Conservation (phyloP, 106 monocot genomes). For the Agapanthus africanus region DNA sequence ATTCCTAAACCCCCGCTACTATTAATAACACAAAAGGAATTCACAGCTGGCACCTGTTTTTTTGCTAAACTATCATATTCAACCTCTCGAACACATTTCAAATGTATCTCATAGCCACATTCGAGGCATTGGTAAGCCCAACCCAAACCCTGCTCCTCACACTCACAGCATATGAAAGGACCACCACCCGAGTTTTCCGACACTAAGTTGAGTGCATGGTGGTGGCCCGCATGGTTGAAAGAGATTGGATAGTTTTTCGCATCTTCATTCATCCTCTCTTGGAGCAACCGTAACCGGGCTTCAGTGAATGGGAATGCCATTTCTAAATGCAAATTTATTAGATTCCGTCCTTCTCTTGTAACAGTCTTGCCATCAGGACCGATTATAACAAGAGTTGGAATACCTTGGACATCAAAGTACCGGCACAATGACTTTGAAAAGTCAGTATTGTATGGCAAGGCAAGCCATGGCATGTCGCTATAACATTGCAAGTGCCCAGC, state of each 20-base stretch:
- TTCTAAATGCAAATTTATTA: conserved; percentile 45
- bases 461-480: conserved; percentile 54
- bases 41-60: too few relatives aligned
- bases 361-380: conserved; percentile 50
- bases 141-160: conserved; percentile 51
- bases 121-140: conserved; percentile 58
- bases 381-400: conserved; percentile 34
- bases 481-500: conserved; percentile 21
- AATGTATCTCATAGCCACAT: conserved; percentile 58
- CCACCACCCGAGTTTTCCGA: conserved; percentile 46
- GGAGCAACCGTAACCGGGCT: conserved; percentile 20
- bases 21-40: too few relatives aligned
- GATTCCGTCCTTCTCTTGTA: conserved; percentile 39
- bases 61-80: too few relatives aligned
- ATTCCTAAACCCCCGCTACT: too few relatives aligned
- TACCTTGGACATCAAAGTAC: conserved; percentile 37
- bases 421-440: conserved; percentile 23
- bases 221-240: conserved; percentile 35
- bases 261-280: conserved; percentile 36
- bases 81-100: conserved; percentile 24
- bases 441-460: conserved; percentile 30
- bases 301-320: conserved; percentile 45
- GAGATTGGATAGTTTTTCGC: conserved; percentile 38
- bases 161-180: conserved; percentile 51
- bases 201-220: conserved; percentile 36